Evolutionary conservation across 2,329 filamentous ascomycete species (phyloP).

Genomic region (Seiridium unicorne): DNA sequence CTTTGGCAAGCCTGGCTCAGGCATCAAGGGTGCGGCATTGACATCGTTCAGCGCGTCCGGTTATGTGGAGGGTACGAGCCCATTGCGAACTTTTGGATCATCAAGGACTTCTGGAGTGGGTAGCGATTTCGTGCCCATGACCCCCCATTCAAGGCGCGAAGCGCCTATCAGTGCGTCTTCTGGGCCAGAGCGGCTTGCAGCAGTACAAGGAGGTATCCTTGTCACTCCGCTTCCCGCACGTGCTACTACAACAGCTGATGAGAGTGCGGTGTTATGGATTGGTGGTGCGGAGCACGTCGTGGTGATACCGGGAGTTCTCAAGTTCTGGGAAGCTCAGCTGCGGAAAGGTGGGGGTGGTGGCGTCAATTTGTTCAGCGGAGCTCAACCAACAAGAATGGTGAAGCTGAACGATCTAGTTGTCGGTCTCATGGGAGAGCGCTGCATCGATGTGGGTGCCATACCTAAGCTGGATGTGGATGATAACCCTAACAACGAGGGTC

Average conservation of each 20-base stretch:
- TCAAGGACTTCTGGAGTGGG: constrained; percentile 32
- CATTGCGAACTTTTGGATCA: constrained; percentile 44
- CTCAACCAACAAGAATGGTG: constrained; percentile 54
- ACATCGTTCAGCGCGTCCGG: constrained; percentile 58
- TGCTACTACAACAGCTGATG: constrained; percentile 45
- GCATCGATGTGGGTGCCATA: constrained; percentile 49
- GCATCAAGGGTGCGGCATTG: constrained; percentile 55
- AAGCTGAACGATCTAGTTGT: constrained; percentile 51
- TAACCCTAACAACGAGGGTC: constrained; percentile 28
- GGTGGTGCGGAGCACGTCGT: constrained; percentile 56
- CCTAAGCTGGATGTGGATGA: constrained; percentile 30
- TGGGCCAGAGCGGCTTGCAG: constrained; percentile 49
- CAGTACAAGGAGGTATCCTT: constrained; percentile 51
- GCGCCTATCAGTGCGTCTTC: constrained; percentile 42
- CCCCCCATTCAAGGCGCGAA: constrained; percentile 58
- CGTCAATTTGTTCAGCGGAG: constrained; percentile 54
- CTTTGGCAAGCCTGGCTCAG: constrained; percentile 48
- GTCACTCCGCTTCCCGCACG: constrained; percentile 43
- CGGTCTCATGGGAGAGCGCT: constrained; percentile 56
- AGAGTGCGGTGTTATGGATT: constrained; percentile 57
- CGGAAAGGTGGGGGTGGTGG: constrained; percentile 49
- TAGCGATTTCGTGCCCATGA: constrained; percentile 62
- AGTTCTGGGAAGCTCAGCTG: constrained; percentile 60
- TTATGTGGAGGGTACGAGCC: constrained; percentile 59
- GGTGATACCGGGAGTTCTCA: constrained; percentile 51